Base-by-base conservation (phyloP, 441 rosid genomes). In the Gossypium trilobum region DNA sequence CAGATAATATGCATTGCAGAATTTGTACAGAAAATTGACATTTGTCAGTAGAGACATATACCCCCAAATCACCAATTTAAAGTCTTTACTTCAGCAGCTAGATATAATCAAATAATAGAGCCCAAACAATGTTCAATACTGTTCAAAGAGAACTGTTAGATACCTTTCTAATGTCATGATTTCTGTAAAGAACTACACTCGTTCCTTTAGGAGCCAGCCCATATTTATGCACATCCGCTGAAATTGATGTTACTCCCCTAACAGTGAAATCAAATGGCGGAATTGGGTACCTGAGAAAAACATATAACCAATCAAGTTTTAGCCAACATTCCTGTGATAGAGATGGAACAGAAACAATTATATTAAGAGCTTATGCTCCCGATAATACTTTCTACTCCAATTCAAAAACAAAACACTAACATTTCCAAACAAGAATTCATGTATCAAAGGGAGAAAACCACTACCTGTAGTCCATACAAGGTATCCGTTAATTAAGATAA, bases 201-300 rank as follows among this genome's bases (percentile, higher is more conserved):
- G 99, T 92, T 78, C 97, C 99, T 84, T 92, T 88, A 23, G 96
- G 99, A 74, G 98, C 98, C 82, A 95, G 79, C 42, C 99, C 99
- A 82, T 92, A 95, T 76, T 91, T 92, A 84, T 89, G 99, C 72
- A 92, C 97, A 73, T 95, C 99, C 52, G 84, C 90, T 3, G 98
- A 95, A 62, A 92, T 81, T 57, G 98, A 95, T 73, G 98, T 95
- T 48, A 92, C 96, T 73, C 99, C 98, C 77, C 73, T 82, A 74
- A 95, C 91, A 59, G 90, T 74, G 78, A 95, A 95, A 84, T 95
- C 99, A 82, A 89, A 95, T 55, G 95, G 86, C 66, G 91, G 95
- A 79, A 95, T 83, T 4, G 87, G 89, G 75, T 88, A 91, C 84
- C 97, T 89, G 79, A 58, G 69, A 79, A 58, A 42, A 68, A 52